Evolutionary conservation across 2,329 filamentous ascomycete genomes (phyloP).

Genomic region (Metarhizium anisopliae): DNA sequence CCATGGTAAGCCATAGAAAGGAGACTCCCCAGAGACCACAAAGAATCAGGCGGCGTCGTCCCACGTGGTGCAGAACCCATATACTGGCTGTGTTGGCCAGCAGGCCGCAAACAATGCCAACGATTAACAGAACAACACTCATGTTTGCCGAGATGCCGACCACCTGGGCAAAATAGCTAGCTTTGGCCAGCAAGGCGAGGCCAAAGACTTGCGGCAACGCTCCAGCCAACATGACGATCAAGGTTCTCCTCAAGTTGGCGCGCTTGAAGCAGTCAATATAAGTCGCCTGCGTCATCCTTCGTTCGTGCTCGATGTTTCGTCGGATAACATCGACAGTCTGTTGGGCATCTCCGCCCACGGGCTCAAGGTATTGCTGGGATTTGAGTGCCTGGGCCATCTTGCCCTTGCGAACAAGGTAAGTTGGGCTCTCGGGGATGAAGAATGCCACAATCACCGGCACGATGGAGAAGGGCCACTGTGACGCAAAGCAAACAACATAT

Average conservation of each 20-base stretch:
- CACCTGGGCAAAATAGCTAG: slow-evolving; percentile 30
- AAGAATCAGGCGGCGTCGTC: slow-evolving; percentile 29
- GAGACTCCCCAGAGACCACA: slow-evolving; percentile 21
- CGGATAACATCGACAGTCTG: slow-evolving; percentile 34
- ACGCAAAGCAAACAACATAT: slow-evolving; percentile 31
- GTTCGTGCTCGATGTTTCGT: slow-evolving; percentile 36
- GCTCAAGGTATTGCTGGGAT: slow-evolving; percentile 41
- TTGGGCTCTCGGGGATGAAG: slow-evolving; percentile 41
- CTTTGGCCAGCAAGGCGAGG: slow-evolving; percentile 31
- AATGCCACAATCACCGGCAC: slow-evolving; percentile 32
- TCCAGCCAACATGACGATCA: slow-evolving; percentile 32
- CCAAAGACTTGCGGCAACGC: slow-evolving; percentile 36
- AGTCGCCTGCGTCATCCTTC: slow-evolving; percentile 19
- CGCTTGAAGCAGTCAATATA: slow-evolving; percentile 36
- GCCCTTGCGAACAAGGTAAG: slow-evolving; percentile 35
- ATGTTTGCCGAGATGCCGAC: slow-evolving; percentile 21
- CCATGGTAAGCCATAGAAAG: slow-evolving; percentile 34
- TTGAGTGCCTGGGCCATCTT: slow-evolving; percentile 29
- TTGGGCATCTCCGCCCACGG: slow-evolving; percentile 26
- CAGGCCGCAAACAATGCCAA: slow-evolving; percentile 36
- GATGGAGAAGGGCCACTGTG: slow-evolving; percentile 34
- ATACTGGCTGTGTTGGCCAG: slow-evolving; percentile 33
- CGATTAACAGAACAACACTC: slow-evolving; percentile 33
- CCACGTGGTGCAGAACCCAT: slow-evolving; percentile 31
- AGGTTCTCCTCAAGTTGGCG: slow-evolving; percentile 30